phyloP scores from a whole-genome alignment of 2,329 filamentous ascomycete genomes.

The Didymella sp. region DNA sequence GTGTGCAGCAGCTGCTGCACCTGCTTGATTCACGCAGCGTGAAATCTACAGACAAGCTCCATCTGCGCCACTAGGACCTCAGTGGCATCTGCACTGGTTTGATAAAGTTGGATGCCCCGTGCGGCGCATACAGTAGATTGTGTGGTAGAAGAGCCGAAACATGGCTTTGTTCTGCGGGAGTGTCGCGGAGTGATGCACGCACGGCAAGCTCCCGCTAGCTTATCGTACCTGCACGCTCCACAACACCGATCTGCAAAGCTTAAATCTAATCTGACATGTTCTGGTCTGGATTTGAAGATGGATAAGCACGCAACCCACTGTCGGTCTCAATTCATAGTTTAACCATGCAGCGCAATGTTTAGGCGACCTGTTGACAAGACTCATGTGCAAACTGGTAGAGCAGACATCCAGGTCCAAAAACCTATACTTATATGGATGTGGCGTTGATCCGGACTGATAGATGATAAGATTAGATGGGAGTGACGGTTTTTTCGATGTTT shows the following conservation, averaged over 20 bases:
- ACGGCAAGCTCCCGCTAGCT: conserved; percentile 31
- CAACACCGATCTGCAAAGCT: conserved; percentile 26
- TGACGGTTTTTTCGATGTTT: conserved; percentile 17
- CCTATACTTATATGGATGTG: neutral
- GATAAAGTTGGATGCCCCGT: too few species aligned
- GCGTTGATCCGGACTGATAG: conserved; percentile 4
- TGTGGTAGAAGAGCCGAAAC: conserved; percentile 2
- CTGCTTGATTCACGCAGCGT: neutral
- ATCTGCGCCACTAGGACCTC: too few species aligned
- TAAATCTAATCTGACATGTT: conserved; percentile 14
- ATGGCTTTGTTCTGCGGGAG: conserved; percentile 11
- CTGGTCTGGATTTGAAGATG: neutral
- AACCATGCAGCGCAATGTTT: neutral
- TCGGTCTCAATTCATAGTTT: neutral
- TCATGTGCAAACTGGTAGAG: neutral
- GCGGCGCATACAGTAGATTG: neutral
- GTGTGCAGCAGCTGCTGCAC: neutral
- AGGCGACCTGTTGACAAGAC: too few species aligned
- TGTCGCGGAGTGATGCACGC: conserved; percentile 22
- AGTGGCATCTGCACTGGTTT: too few species aligned
- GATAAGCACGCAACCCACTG: neutral
- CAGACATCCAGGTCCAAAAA: neutral
- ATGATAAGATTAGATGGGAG: conserved; percentile 33
- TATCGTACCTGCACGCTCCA: conserved; percentile 19
- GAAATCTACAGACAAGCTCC: neutral